Percentiles rank a stretch among this genome's conserved stretches.
Evolutionary conservation across 2,329 filamentous ascomycete species (phyloP).

Genomic region (Knufia fluminis): DNA sequence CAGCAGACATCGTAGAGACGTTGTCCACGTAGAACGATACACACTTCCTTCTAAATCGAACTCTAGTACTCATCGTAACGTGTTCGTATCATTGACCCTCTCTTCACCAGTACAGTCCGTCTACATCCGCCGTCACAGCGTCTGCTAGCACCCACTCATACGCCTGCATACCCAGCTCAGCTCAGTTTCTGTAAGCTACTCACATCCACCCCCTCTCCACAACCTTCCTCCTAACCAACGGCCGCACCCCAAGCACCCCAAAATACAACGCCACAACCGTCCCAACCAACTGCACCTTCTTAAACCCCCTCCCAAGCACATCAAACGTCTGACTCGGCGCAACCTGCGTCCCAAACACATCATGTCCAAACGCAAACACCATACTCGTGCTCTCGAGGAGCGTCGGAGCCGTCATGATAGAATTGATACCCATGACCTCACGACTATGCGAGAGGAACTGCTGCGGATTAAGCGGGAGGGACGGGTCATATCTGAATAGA

Average conservation of each 20-base stretch:
- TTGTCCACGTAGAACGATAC: too few species aligned
- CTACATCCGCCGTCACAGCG: too few species aligned
- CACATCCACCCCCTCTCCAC: conserved; percentile 20
- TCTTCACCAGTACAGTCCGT: too few species aligned
- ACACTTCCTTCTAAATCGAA: too few species aligned
- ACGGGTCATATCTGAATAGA: conserved; percentile 63
- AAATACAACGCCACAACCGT: conserved; percentile 73
- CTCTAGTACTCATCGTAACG: too few species aligned
- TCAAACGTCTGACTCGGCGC: conserved; percentile 88
- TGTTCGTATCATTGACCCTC: too few species aligned
- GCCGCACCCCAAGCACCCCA: conserved; percentile 69
- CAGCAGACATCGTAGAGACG: too few species aligned
- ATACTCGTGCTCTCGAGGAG: conserved; percentile 85
- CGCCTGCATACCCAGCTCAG: too few species aligned
- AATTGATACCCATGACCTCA: conserved; percentile 65
- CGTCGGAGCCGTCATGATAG: conserved; percentile 66
- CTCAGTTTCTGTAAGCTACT: too few species aligned
- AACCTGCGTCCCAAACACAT: conserved; percentile 78
- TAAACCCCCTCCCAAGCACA: conserved; percentile 85
- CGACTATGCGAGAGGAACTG: conserved; percentile 72
- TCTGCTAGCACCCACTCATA: too few species aligned
- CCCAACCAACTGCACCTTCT: conserved; percentile 72
- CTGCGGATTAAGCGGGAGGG: conserved; percentile 74
- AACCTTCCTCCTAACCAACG: conserved; percentile 58
- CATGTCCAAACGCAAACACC: conserved; percentile 73